phyloP scores from a whole-genome alignment of 306 rosid genomes.

The Betula pendula region DNA sequence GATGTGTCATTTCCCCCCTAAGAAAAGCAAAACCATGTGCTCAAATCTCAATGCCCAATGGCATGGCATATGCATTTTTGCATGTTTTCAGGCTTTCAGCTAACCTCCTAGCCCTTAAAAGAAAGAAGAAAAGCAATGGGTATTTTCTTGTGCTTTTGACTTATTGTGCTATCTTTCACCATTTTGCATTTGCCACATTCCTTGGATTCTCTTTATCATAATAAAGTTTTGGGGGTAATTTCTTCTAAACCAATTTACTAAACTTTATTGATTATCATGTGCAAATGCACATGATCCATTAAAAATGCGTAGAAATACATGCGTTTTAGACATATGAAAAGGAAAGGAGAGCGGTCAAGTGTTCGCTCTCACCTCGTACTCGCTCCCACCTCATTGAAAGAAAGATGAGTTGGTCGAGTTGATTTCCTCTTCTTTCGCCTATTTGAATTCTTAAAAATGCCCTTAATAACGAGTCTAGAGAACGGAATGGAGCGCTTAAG shows the following conservation, averaged over 20 bases:
- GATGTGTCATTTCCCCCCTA: not conserved
- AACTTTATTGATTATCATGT: no score
- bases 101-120: not conserved
- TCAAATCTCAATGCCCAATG: no score
- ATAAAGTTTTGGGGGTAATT: not conserved
- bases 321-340: no score
- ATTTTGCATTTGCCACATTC: not conserved
- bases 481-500: not conserved
- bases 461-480: no score
- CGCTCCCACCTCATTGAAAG: no score
- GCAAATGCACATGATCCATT: no score
- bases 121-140: not conserved
- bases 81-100: not conserved
- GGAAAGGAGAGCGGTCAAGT: not conserved
- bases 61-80: not conserved
- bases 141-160: not conserved
- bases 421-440: not conserved
- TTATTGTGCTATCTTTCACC: not conserved
- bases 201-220: constrained; percentile 1
- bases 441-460: no score
- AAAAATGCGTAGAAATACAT: no score
- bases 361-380: no score
- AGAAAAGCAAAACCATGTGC: not conserved
- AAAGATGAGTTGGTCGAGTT: no score
- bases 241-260: no score